Conservation (phyloP, 495 filamentous ascomycete genomes). For the Penicillium waksmanii region DNA sequence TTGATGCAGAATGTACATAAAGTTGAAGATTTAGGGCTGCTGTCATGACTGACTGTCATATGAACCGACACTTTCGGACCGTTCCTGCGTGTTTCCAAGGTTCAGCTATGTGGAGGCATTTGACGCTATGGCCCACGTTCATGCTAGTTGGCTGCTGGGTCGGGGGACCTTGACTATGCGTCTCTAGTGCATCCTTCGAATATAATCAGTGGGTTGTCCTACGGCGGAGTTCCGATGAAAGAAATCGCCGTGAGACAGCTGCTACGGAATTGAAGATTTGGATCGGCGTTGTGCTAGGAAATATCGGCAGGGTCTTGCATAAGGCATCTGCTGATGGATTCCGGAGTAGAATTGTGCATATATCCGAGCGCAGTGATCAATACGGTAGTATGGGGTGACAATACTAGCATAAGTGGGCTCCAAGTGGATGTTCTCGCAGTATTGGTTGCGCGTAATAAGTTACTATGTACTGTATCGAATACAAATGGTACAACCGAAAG, state of each 20-base stretch:
- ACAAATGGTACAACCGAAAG: neutral
- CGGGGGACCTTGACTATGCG: neutral
- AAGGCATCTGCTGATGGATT: no score
- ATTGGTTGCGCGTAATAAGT: neutral
- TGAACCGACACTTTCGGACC: neutral
- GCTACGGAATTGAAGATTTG: neutral
- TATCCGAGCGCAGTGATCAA: no score
- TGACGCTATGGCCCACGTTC: neutral
- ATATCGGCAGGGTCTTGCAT: neutral
- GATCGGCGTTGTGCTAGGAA: neutral
- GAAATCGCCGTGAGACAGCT: neutral
- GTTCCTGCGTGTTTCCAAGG: neutral
- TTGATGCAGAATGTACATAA: no score
- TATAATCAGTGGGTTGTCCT: neutral
- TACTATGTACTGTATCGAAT: neutral
- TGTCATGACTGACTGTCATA: neutral
- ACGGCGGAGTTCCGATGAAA: neutral
- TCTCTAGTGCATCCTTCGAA: constrained; percentile 6
- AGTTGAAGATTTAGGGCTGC: neutral
- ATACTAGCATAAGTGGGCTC: no score
- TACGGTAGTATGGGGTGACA: no score
- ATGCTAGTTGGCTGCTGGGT: neutral
- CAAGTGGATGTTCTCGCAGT: neutral
- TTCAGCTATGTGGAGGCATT: neutral
- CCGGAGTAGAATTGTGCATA: no score